Conservation (phyloP, 108 stramenopile species). For the Skeletonema costatum region DNA sequence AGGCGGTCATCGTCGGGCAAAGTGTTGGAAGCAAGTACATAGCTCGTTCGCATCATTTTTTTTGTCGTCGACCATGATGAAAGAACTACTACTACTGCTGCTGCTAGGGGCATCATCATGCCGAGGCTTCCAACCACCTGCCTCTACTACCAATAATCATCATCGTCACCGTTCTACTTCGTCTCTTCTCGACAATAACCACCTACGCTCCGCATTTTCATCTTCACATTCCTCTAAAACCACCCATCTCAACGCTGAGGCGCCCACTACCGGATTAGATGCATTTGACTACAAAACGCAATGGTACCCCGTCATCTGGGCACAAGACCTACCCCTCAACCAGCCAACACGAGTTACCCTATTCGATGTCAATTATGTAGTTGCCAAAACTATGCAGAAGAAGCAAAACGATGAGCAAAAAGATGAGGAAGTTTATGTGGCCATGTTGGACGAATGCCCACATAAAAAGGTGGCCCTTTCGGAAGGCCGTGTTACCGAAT, state of each 20-base stretch:
- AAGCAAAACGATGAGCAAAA: neutral
- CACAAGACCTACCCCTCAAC: slow-evolving; percentile 55
- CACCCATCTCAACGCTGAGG: neutral
- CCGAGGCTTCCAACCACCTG: neutral
- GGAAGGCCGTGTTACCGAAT: slow-evolving; percentile 63
- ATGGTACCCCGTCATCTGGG: slow-evolving; percentile 75
- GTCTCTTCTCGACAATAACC: neutral
- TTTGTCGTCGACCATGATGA: neutral
- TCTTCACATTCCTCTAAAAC: neutral
- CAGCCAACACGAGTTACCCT: slow-evolving; percentile 62
- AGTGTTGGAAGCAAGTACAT: no score
- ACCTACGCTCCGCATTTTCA: neutral
- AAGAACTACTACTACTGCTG: neutral
- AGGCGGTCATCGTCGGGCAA: no score
- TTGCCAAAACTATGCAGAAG: slow-evolving; percentile 37
- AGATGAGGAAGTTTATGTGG: slow-evolving; percentile 37
- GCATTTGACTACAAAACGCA: slow-evolving; percentile 60
- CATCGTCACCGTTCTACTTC: neutral
- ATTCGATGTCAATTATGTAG: slow-evolving; percentile 75
- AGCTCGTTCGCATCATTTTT: neutral
- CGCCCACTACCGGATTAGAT: slow-evolving; percentile 23
- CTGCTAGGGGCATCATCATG: neutral
- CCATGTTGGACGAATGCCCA: slow-evolving; percentile 63
- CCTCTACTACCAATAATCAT: neutral
- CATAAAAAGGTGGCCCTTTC: slow-evolving; percentile 65